Base-by-base conservation (phyloP, 148 eudicot species). In the Fallopia convolvulus region DNA sequence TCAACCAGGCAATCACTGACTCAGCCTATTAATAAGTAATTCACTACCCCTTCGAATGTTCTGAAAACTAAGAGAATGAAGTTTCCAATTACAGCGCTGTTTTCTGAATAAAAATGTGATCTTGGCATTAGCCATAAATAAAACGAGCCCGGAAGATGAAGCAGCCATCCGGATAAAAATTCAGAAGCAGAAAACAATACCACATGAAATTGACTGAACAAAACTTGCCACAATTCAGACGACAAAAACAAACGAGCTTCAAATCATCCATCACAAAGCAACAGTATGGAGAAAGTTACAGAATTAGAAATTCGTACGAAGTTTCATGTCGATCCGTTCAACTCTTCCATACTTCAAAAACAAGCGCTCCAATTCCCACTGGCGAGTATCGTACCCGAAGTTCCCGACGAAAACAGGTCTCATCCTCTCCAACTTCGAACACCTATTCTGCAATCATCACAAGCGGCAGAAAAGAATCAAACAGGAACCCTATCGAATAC, bases 251-350 rank as follows among this genome's bases (percentile, higher is more conserved):
- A 26, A 26, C 30, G n/a, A 40, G 23, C 10, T 21, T 14, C 20
- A 74, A 15, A 71, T 6, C 46, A 30, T n/a, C 11, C 10, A 71
- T 39, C 20, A 14, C 76, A 48, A 74, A 48, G 50, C 40, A 21
- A 49, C 50, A 36, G 21, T 23, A 73, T 8, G 26, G 32, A 41
- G 33, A 73, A 73, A 47, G 32, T 4, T 3, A 0, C 39, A 2
- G 6, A 70, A 23, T 12, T 2, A 41, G 11, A 71, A 32, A 74
- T 32, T 23, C 30, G 36, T 90, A 94, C 99, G 97, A 82, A 90
- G 84, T 92, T 92, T 94, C 89, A 94, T 88, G 80, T 94, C 99
- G 77, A 94, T 89, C 47, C 97, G 97, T 4, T 92, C 97, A 80
- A 94, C 87, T 75, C 85, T 77, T 72, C 99, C 97, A 40, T 92